A percentile compares a stretch with the other conserved stretches of the same genome.
These are phyloP conservation scores for Eucalyptus urophylla DNA, from an alignment of 345 rosid species.

Conservation along the genomic window DNA sequence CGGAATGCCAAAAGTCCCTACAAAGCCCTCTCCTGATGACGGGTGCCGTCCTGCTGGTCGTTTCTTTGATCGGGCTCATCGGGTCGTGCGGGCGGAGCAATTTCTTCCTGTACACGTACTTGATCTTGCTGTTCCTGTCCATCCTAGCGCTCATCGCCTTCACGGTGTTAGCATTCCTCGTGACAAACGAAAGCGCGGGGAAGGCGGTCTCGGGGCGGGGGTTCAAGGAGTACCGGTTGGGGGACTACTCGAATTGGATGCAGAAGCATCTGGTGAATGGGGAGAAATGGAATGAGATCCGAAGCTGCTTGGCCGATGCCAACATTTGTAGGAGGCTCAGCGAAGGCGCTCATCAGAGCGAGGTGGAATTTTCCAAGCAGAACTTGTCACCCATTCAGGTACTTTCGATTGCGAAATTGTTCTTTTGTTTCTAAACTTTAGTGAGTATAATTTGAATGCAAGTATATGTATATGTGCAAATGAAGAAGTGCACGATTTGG, in stretches of 20 bases:
- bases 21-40: conserved; percentile 3
- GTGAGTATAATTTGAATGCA: background rate
- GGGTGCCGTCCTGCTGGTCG: background rate
- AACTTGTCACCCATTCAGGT: conserved; percentile 13
- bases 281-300: conserved; percentile 12
- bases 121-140: conserved; percentile 2
- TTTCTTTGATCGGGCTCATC: conserved; percentile 2
- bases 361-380: background rate
- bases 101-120: conserved; percentile 1
- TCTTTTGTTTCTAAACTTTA: background rate
- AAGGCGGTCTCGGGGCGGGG: background rate
- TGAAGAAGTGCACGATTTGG: background rate
- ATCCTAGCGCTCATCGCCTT: conserved; percentile 1
- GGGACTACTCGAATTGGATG: conserved; percentile 25
- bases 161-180: conserved; percentile 6
- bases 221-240: background rate
- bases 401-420: background rate
- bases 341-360: background rate
- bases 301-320: conserved; percentile 10
- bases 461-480: background rate
- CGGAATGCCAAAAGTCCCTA: conserved; percentile 4
- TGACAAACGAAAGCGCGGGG: conserved; percentile 4
- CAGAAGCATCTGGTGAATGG: background rate
- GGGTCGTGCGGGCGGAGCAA: conserved; percentile 6
- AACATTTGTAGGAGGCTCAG: conserved; percentile 7